Evolutionary conservation across 2,329 filamentous ascomycete species (phyloP), one percentile per base, ranked within the genome.

Genomic region (Ophioceras dolichostomum): DNA sequence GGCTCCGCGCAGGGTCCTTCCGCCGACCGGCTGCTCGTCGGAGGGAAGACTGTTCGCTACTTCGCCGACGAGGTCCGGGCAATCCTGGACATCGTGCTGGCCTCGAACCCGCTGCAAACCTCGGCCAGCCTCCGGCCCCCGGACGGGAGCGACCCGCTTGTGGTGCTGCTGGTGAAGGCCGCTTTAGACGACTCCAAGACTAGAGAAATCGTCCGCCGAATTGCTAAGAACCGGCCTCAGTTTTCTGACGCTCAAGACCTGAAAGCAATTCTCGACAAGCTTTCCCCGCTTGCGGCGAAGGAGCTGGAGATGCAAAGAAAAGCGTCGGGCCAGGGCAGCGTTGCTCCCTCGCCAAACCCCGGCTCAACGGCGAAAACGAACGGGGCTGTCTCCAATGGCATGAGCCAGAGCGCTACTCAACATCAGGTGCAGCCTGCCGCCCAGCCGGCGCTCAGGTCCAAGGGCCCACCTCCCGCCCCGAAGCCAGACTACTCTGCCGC

Each of bases 401-500:
- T 39, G 40, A 30, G 43, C 20, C 13, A 21, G 16, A 39, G 27
- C 39, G 32, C 10, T 43, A 38, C 18, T 26, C 38, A 40, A 12
- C 20, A 38, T 8, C 39, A 37, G 7, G 39, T 41, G 21, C 41
- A 43, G 12, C 31, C 47, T 3, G 46, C 49, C 6, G 54, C 66
- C 6, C 63, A 67, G 32, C 74, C 78, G 46, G 67, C 72, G 3
- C 51, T 78, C 8, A 68, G 73, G 19, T 76, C 73, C 5, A 79
- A 77, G 46, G 74, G 72, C 0, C 73, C 72, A 2, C 64, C 68
- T 2, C 67, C 67, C 14, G 51, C 65, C 2, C 54, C 58, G 10
- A 76, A 72, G 46, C 70, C 70, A 19, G 78, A 79, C 39, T 69
- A 79, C 31, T 68, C 75, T 1, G 76, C 76, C n/a, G 64, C 83